phyloP scores from a whole-genome alignment of 345 rosid species.

The Brassica rapa region DNA sequence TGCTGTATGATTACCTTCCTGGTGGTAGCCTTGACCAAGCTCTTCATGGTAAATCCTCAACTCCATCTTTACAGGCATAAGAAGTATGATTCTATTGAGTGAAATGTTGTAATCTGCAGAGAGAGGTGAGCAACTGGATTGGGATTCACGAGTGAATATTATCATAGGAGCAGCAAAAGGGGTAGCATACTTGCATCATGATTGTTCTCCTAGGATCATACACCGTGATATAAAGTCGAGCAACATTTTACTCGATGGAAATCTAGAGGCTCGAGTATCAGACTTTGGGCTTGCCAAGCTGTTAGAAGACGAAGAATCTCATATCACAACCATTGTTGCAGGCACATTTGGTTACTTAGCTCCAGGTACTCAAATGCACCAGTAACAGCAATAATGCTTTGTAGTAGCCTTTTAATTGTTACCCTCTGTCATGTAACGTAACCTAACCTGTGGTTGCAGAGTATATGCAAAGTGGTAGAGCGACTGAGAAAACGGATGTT shows the following conservation, averaged over 20 bases:
- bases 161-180: conserved; percentile 98
- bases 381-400: background rate
- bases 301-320: conserved; percentile 93
- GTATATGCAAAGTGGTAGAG: conserved; percentile 98
- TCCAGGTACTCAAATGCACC: conserved; percentile 64
- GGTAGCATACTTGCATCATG: conserved; percentile 92
- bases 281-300: conserved; percentile 98
- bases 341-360: conserved; percentile 99
- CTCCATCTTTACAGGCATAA: background rate
- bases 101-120: conserved; percentile 53
- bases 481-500: conserved; percentile 98
- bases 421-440: background rate
- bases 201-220: conserved; percentile 97
- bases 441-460: conserved; percentile 49
- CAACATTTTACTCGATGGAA: conserved; percentile 95
- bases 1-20: conserved; percentile 85
- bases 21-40: conserved; percentile 97
- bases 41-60: conserved; percentile 70
- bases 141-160: conserved; percentile 92
- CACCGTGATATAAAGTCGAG: conserved; percentile 99
- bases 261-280: conserved; percentile 95
- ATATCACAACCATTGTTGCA: conserved; percentile 96
- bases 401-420: background rate
- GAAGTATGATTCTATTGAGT: background rate
- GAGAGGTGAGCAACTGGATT: conserved; percentile 81